These are phyloP conservation scores for Tolypocladium tropicale DNA, from an alignment of 2,329 filamentous ascomycete genomes.

Conservation along the genomic window DNA sequence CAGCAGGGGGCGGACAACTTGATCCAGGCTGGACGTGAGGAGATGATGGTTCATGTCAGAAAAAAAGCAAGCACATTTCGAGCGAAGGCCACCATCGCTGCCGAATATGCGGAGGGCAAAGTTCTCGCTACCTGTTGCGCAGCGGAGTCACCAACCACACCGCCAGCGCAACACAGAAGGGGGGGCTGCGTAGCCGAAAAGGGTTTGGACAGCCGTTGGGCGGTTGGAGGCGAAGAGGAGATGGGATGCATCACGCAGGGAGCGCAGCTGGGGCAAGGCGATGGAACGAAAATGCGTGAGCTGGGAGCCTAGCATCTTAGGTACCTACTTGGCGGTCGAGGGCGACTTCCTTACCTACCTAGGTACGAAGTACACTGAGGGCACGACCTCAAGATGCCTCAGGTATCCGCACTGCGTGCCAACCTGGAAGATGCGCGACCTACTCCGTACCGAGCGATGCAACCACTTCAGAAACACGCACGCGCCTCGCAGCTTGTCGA, in stretches of 20 bases:
- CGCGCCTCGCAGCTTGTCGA: too few species aligned
- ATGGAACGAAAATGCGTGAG: too few species aligned
- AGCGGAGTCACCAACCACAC: neutral
- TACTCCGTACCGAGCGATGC: too few species aligned
- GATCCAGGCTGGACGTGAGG: conserved; percentile 2
- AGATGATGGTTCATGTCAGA: neutral
- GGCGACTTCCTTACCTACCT: too few species aligned
- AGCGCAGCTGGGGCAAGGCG: neutral
- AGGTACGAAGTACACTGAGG: too few species aligned
- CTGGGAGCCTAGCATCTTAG: too few species aligned
- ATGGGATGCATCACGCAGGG: neutral
- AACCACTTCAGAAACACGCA: too few species aligned
- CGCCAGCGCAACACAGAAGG: neutral
- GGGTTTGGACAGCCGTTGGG: neutral
- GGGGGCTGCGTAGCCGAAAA: neutral
- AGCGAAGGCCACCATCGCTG: neutral
- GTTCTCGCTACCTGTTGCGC: neutral
- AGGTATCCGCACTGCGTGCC: too few species aligned
- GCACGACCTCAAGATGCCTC: too few species aligned
- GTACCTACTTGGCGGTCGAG: too few species aligned
- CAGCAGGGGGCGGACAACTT: conserved; percentile 1
- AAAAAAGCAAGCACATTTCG: neutral
- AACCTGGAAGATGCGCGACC: too few species aligned
- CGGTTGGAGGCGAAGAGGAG: neutral
- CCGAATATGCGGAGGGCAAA: neutral